Conservation (phyloP, 2,329 filamentous ascomycete species). For the Alternaria consortialis region DNA sequence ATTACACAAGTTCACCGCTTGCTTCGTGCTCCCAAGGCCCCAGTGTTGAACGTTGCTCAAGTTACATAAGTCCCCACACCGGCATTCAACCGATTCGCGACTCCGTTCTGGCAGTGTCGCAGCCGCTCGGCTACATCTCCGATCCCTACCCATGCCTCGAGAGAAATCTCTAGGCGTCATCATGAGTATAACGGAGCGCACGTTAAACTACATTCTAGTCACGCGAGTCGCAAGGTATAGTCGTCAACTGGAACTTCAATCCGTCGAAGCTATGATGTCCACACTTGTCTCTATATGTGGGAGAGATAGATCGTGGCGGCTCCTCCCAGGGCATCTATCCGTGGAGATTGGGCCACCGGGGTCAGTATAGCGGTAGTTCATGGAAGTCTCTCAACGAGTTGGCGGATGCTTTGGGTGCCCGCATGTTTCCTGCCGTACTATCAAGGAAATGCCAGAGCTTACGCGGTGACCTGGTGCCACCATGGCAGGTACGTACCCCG, state of each 20-base stretch:
- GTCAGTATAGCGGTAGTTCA: conserved; percentile 13
- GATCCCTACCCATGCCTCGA: not conserved
- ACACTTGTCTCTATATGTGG: not conserved
- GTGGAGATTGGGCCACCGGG: conserved; percentile 3
- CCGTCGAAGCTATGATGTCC: conserved; percentile 3
- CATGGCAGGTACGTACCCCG: conserved; percentile 27
- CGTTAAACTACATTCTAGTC: conserved; percentile 17
- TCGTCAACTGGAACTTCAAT: conserved; percentile 20
- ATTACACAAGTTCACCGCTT: conserved; percentile 41
- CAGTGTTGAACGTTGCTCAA: conserved; percentile 28
- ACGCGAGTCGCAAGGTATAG: conserved; percentile 34
- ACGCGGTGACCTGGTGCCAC: conserved; percentile 39
- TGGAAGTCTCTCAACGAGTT: conserved; percentile 15
- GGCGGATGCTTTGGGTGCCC: conserved; percentile 5
- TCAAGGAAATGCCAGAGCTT: conserved; percentile 22
- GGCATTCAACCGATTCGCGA: conserved; percentile 39
- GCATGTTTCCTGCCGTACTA: conserved; percentile 5
- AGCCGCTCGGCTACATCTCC: conserved; percentile 1
- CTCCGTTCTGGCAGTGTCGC: not conserved
- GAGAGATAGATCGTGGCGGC: not conserved
- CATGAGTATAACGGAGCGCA: not conserved
- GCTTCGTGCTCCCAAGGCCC: conserved; percentile 23
- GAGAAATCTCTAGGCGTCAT: conserved; percentile 12
- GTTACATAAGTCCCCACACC: conserved; percentile 20
- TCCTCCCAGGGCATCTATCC: not conserved